A percentile compares a stretch with the other conserved stretches of the same genome.
Evolutionary conservation across 768 basidiomycete genomes (phyloP).

Genomic region (Coprinopsis marcescibilis): DNA sequence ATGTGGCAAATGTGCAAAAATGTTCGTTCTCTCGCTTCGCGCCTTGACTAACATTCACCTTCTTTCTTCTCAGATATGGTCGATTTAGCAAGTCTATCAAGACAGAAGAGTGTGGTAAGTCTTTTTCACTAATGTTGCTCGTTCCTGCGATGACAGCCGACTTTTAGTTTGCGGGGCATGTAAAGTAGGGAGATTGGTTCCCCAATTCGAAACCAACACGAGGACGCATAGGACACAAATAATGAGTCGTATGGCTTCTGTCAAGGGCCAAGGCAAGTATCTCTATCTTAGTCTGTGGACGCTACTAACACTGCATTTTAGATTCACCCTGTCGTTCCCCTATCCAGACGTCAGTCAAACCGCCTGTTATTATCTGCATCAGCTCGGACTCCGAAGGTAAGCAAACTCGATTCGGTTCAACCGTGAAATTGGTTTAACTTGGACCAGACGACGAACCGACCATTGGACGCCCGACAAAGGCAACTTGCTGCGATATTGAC

Average conservation of each 20-base stretch:
- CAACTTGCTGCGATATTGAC: constrained; percentile 4
- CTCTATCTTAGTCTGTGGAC: background rate
- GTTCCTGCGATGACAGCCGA: background rate
- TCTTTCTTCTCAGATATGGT: constrained; percentile 47
- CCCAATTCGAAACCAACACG: constrained; percentile 44
- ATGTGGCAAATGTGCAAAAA: constrained; percentile 57
- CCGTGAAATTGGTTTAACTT: too few species aligned
- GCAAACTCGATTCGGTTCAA: too few species aligned
- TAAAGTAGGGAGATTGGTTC: constrained; percentile 50
- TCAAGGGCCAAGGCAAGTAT: constrained; percentile 38
- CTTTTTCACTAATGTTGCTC: background rate
- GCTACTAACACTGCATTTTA: constrained; percentile 11
- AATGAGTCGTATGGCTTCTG: constrained; percentile 39
- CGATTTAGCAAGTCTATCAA: constrained; percentile 70
- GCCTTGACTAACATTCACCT: constrained; percentile 3
- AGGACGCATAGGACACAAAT: constrained; percentile 31
- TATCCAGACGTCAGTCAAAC: background rate
- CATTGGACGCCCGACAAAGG: background rate
- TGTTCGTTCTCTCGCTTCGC: constrained; percentile 33
- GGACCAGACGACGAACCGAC: background rate
- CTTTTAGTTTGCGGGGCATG: constrained; percentile 61
- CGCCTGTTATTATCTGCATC: constrained; percentile 5
- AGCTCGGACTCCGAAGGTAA: constrained; percentile 11
- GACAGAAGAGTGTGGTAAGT: constrained; percentile 57
- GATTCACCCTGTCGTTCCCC: constrained; percentile 28